Base-by-base conservation (phyloP, 31 red algal genomes). In the Odonthalia washingtoniensis region DNA sequence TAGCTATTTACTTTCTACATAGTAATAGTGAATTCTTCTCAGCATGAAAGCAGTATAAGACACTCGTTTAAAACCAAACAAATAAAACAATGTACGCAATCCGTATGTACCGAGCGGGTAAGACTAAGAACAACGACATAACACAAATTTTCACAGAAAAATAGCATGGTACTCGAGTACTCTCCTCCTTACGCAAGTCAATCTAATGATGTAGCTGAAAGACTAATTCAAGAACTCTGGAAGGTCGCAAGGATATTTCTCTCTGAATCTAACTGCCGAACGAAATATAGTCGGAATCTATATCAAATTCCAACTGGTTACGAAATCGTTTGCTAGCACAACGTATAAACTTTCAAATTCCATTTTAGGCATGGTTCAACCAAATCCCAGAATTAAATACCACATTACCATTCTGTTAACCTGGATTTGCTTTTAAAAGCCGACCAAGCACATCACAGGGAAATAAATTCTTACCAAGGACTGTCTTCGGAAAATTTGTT, bases 271-370 rank as follows among this genome's bases (percentile, higher is more conserved):
- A 87, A n/a, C 72, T 78, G 1, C 72, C 73, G n/a, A 16, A 43
- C 3, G 36, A n/a, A 4, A 31, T 87, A 12, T 87, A 53, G 62
- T 70, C 35, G 40, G 72, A 67, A 46, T 3, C 84, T 0, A 78
- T 87, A n/a, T 73, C 72, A 27, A 70, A 87, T 36, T 16, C 73
- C 27, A 87, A 87, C 28, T 87, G 72, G 1, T 27, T 87, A 4
- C 40, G 84, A 30, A 77, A 87, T 44, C 32, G 84, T 43, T 16
- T 33, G 27, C 45, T 46, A 60, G 40, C 42, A 36, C 49, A 40
- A 27, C 43, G 45, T 4, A 33, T 75, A 21, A 44, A n/a, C 21
- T 44, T 72, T 36, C 37, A 72, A 17, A 61, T 74, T 49, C 37
- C 43, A 24, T 44, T 61, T 4, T 70, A 18, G 30, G 14, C 39